Percentiles rank a stretch among this genome's conserved stretches.
phyloP scores from a whole-genome alignment of 768 basidiomycete species.

The Leccinum longicurvipes region DNA sequence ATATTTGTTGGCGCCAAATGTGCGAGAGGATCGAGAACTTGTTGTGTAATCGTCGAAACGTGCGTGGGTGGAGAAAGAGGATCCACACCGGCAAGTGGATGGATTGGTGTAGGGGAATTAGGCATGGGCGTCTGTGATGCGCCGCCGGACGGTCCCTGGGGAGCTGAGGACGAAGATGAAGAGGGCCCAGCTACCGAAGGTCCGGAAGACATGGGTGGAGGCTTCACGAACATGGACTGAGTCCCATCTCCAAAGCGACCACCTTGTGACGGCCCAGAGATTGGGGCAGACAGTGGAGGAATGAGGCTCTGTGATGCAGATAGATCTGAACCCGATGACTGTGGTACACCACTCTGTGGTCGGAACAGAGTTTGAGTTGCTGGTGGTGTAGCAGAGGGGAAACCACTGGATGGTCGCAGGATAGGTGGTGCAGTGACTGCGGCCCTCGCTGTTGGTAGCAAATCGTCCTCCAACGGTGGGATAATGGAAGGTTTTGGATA shows the following conservation, averaged over 20 bases:
- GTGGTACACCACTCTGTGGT: conserved; percentile 37
- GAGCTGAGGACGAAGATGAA: conserved; percentile 31
- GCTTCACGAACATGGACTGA: conserved; percentile 75
- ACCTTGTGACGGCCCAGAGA: conserved; percentile 52
- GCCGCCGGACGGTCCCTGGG: conserved; percentile 21
- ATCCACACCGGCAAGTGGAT: conserved; percentile 17
- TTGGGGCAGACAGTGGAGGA: conserved; percentile 28
- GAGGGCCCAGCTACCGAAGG: conserved; percentile 35
- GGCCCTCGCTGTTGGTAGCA: conserved; percentile 27
- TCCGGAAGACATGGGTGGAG: conserved; percentile 37
- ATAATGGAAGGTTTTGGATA: conserved; percentile 60
- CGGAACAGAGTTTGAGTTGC: conserved; percentile 23
- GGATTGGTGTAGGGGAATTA: conserved; percentile 7
- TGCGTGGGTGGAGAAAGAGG: conserved; percentile 12
- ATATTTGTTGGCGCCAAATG: conserved; percentile 58
- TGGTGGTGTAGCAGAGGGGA: conserved; percentile 16
- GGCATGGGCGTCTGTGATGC: conserved; percentile 6
- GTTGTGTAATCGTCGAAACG: conserved; percentile 22
- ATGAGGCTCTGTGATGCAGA: conserved; percentile 32
- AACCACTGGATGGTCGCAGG: conserved; percentile 18
- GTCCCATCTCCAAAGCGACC: conserved; percentile 72
- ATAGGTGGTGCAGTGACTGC: conserved; percentile 22
- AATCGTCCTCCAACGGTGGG: conserved; percentile 62
- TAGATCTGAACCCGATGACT: conserved; percentile 55
- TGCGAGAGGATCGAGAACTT: conserved; percentile 60